Conservation (phyloP, 345 rosid genomes). For the Populus davidiana region DNA sequence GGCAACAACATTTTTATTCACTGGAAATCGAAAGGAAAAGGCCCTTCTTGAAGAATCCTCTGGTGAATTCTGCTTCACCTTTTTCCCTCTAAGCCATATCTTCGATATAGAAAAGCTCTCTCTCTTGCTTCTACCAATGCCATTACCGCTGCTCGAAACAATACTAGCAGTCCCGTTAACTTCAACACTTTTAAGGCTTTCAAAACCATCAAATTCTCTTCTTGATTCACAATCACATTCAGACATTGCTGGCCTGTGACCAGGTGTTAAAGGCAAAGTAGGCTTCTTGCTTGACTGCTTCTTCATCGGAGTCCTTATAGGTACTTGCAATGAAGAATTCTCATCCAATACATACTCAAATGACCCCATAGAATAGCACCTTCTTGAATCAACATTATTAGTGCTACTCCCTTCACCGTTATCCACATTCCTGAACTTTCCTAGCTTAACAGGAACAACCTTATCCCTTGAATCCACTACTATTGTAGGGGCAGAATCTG, state of each 20-base stretch:
- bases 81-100: slow-evolving; percentile 77
- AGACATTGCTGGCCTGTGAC: slow-evolving; percentile 66
- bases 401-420: slow-evolving; percentile 48
- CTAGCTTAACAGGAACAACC: slow-evolving; percentile 82
- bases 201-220: slow-evolving; percentile 50
- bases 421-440: slow-evolving; percentile 76
- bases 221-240: slow-evolving; percentile 63
- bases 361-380: slow-evolving; percentile 97
- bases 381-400: slow-evolving; percentile 55
- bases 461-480: slow-evolving; percentile 48
- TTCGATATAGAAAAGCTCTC: slow-evolving; percentile 89
- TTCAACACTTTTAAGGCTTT: slow-evolving; percentile 23
- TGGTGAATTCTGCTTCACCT: slow-evolving; percentile 42
- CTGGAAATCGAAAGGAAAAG: slow-evolving; percentile 56
- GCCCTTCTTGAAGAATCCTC: slow-evolving; percentile 58
- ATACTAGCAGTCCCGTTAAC: slow-evolving; percentile 6
- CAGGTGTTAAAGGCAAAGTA: slow-evolving; percentile 48
- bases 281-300: slow-evolving; percentile 55
- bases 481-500: slow-evolving; percentile 22
- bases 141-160: slow-evolving; percentile 22
- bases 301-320: slow-evolving; percentile 58
- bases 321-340: slow-evolving; percentile 65
- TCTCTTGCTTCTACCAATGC: slow-evolving; percentile 30
- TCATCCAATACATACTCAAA: slow-evolving; percentile 92
- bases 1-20: slow-evolving; percentile 16